Percentiles rank a stretch among this genome's conserved stretches.
These are phyloP conservation scores for Globisporangium cystogenes DNA, from an alignment of 352 stramenopile genomes.

Conservation along the genomic window DNA sequence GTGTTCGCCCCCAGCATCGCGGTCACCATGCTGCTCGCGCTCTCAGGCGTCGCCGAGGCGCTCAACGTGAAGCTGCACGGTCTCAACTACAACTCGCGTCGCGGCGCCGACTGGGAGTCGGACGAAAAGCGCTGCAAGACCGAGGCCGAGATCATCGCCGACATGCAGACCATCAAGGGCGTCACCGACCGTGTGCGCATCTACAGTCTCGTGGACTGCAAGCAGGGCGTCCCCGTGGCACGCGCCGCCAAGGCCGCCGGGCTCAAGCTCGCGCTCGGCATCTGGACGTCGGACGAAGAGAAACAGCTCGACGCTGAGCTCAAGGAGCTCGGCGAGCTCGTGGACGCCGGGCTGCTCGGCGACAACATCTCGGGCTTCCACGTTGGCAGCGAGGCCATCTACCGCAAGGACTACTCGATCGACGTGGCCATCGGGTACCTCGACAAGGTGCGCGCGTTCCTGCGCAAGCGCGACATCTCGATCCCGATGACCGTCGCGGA, in stretches of 20 bases:
- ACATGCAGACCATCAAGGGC: slow-evolving; percentile 45
- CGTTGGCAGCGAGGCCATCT: slow-evolving; percentile 67
- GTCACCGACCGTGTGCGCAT: slow-evolving; percentile 57
- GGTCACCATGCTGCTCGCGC: slow-evolving; percentile 8
- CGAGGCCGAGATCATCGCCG: slow-evolving; percentile 29
- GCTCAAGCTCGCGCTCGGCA: slow-evolving; percentile 51
- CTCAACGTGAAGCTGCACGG: slow-evolving; percentile 56
- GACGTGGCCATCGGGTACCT: slow-evolving; percentile 51
- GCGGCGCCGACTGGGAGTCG: slow-evolving; percentile 39
- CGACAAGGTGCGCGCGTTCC: slow-evolving; percentile 45
- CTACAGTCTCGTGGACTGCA: slow-evolving; percentile 58
- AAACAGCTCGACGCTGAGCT: slow-evolving; percentile 40
- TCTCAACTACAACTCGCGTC: slow-evolving; percentile 77
- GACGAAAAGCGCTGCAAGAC: slow-evolving; percentile 41
- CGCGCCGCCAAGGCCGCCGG: slow-evolving; percentile 36
- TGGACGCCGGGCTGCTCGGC: slow-evolving; percentile 36
- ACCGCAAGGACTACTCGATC: slow-evolving; percentile 48
- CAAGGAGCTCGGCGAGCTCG: slow-evolving; percentile 27
- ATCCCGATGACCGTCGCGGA: slow-evolving; percentile 67
- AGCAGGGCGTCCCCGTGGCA: slow-evolving; percentile 38
- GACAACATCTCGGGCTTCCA: slow-evolving; percentile 43
- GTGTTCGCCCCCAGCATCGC: slow-evolving; percentile 7
- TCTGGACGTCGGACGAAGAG: slow-evolving; percentile 44
- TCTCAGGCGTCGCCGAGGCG: slow-evolving; percentile 15
- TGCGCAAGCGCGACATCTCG: slow-evolving; percentile 30